Conservation (phyloP, 805 yeast genomes). For the Wickerhamiella musiphila region DNA sequence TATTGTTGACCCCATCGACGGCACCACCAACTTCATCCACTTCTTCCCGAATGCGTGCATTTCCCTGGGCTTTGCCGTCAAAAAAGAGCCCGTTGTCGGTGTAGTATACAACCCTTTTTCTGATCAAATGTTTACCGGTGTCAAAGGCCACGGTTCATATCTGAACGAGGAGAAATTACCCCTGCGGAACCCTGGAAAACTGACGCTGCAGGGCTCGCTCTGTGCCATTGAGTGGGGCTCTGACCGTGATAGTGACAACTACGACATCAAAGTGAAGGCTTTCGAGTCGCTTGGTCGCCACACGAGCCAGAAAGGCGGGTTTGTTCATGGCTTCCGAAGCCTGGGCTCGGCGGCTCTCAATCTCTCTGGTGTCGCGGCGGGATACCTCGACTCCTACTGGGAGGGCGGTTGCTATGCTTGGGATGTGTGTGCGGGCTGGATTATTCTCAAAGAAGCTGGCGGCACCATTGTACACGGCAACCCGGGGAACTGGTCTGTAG, state of each 20-base stretch:
- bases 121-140: conserved; percentile 35
- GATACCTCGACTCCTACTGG: conserved; percentile 46
- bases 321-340: conserved; percentile 43
- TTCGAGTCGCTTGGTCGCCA: conserved; percentile 29
- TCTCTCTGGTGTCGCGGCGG: conserved; percentile 39
- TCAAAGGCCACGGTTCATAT: conserved; percentile 38
- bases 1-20: conserved; percentile 49
- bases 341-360: conserved; percentile 53
- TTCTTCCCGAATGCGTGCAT: conserved; percentile 45
- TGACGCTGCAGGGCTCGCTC: conserved; percentile 34
- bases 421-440: conserved; percentile 60
- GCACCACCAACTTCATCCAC: conserved; percentile 50
- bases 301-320: conserved; percentile 32
- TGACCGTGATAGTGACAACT: conserved; percentile 36
- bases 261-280: conserved; percentile 32
- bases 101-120: conserved; percentile 48
- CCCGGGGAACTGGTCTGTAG: conserved; percentile 30
- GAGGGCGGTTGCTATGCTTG: conserved; percentile 55
- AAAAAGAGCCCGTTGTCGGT: conserved; percentile 37
- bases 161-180: conserved; percentile 31
- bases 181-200: conserved; percentile 19
- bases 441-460: conserved; percentile 41
- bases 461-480: conserved; percentile 40
- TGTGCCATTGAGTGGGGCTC: conserved; percentile 47
- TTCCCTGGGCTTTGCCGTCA: conserved; percentile 38